Evolutionary conservation across 2,329 filamentous ascomycete species (phyloP).

Genomic region (Talaromyces sp.): DNA sequence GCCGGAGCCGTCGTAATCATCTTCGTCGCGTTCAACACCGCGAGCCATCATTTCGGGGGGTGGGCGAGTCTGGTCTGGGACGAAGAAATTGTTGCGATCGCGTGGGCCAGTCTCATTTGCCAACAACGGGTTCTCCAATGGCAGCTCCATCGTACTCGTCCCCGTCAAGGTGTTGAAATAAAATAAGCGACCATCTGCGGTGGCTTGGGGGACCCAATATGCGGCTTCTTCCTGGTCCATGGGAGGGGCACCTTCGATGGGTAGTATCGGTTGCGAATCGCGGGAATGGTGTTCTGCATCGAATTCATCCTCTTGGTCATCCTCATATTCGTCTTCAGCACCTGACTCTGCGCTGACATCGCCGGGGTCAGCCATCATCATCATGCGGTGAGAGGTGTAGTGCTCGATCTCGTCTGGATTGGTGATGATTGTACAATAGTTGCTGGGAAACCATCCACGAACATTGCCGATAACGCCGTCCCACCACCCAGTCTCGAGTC

Average conservation of each 20-base stretch:
- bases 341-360: slow-evolving; percentile 46
- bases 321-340: slow-evolving; percentile 58
- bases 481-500: slow-evolving; percentile 98
- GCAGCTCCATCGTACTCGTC: slow-evolving; percentile 89
- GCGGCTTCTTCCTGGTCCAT: slow-evolving; percentile 78
- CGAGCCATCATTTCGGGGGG: slow-evolving; percentile 87
- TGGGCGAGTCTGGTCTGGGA: slow-evolving; percentile 84
- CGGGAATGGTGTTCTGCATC: slow-evolving; percentile 61
- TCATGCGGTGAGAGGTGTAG: slow-evolving; percentile 50
- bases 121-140: slow-evolving; percentile 81
- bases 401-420: slow-evolving; percentile 68
- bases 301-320: slow-evolving; percentile 60
- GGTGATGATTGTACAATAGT: slow-evolving; percentile 87
- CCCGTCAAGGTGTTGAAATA: slow-evolving; percentile 99
- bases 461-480: slow-evolving; percentile 96
- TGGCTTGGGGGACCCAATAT: slow-evolving; percentile 98
- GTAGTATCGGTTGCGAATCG: slow-evolving; percentile 56
- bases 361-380: slow-evolving; percentile 40
- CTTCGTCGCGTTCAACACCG: slow-evolving; percentile 75
- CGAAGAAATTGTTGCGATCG: slow-evolving; percentile 79
- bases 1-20: slow-evolving; percentile 88
- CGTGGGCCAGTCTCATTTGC: slow-evolving; percentile 76
- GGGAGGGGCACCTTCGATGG: slow-evolving; percentile 61
- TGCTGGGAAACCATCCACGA: slow-evolving; percentile 98
- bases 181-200: slow-evolving; percentile 83